Conservation (phyloP, 2,329 filamentous ascomycete genomes). For the Acrocalymma vagum region DNA sequence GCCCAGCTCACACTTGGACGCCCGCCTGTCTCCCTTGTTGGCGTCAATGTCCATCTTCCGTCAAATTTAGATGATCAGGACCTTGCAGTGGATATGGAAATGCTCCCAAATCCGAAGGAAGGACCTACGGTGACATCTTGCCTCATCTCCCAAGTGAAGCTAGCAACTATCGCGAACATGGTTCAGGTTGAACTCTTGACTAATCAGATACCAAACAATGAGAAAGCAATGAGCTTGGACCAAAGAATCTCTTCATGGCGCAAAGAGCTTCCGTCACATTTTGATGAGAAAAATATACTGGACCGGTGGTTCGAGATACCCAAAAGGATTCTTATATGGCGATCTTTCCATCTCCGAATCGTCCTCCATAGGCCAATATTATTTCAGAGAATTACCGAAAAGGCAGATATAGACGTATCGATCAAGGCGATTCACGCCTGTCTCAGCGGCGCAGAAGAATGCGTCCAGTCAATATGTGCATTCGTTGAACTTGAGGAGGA, state of each 20-base stretch:
- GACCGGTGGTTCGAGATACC: slow-evolving; percentile 6
- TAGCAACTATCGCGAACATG: slow-evolving; percentile 7
- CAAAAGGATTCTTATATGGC: slow-evolving; percentile 4
- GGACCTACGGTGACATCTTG: slow-evolving; percentile 8
- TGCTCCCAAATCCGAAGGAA: background rate
- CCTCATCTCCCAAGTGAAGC: slow-evolving; percentile 6
- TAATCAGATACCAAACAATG: slow-evolving; percentile 2
- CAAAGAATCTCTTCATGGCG: slow-evolving; percentile 3
- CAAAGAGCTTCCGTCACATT: slow-evolving; percentile 1
- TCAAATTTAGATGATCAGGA: slow-evolving; percentile 5
- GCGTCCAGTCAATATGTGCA: slow-evolving; percentile 4
- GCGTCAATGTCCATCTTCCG: slow-evolving; percentile 7
- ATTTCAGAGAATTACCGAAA: slow-evolving; percentile 4
- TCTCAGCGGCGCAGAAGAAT: slow-evolving; percentile 4
- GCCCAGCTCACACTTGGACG: slow-evolving; percentile 61
- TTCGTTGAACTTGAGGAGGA: slow-evolving; percentile 2
- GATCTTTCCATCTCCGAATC: slow-evolving; percentile 6
- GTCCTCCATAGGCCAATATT: slow-evolving; percentile 3
- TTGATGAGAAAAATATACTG: background rate
- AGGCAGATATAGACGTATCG: background rate
- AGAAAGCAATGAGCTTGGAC: slow-evolving; percentile 1
- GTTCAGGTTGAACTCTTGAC: slow-evolving; percentile 8
- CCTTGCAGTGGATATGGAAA: slow-evolving; percentile 7
- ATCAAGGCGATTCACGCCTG: slow-evolving; percentile 1
- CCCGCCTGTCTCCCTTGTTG: slow-evolving; percentile 30